Evolutionary conservation across 163 green algal species (phyloP).

Genomic region (Volvox carteri): DNA sequence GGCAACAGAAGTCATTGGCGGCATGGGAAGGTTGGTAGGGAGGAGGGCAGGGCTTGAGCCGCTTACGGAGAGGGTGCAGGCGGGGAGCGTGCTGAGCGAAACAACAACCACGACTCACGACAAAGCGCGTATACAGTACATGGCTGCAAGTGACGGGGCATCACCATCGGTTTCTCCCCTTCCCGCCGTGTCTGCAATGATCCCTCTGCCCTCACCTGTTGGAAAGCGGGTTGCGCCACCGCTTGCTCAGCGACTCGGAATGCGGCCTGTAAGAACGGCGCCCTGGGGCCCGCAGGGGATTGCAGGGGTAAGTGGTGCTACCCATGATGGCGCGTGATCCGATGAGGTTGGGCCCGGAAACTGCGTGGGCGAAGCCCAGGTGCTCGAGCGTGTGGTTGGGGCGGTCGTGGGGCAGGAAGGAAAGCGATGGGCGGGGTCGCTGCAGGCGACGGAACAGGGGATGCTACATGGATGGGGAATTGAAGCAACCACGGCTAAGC

Average conservation of each 20-base stretch:
- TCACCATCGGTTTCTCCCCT: background rate
- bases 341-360: background rate
- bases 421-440: background rate
- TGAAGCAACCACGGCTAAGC: too few relatives aligned
- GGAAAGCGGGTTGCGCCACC: background rate
- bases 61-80: background rate
- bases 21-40: background rate
- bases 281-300: background rate
- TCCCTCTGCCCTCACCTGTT: background rate
- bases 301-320: too few relatives aligned
- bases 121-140: too few relatives aligned
- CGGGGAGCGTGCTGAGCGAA: background rate
- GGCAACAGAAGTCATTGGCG: background rate
- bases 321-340: background rate
- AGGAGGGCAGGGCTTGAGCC: background rate
- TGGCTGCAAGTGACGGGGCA: background rate
- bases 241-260: background rate
- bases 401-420: too few relatives aligned
- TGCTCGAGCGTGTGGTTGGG: background rate
- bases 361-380: too few relatives aligned
- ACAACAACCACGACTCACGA: background rate
- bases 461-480: background rate
- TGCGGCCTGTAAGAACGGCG: background rate
- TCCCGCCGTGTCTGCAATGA: background rate
- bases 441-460: background rate